These are phyloP conservation scores for Hortiboletus flavorubellus DNA, from an alignment of 768 basidiomycete species.

Conservation along the genomic window DNA sequence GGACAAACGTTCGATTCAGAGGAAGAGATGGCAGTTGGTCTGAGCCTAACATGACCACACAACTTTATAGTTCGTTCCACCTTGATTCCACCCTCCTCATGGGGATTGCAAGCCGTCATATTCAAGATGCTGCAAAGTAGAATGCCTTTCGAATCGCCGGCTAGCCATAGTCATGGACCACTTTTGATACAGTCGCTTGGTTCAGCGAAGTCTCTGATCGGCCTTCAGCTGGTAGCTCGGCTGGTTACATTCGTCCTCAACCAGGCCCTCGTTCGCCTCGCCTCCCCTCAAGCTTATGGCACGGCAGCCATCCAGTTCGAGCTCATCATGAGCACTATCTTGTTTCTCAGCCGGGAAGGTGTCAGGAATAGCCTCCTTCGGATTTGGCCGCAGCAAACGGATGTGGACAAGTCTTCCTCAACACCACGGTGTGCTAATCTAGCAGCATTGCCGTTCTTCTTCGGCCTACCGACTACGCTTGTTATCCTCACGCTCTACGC, in stretches of 20 bases:
- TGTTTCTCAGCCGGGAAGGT: constrained; percentile 93
- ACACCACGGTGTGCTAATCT: constrained; percentile 40
- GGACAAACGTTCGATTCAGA: not conserved
- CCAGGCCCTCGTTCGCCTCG: constrained; percentile 79
- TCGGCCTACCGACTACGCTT: constrained; percentile 67
- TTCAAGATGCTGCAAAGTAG: constrained; percentile 5
- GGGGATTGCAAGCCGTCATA: constrained; percentile 1
- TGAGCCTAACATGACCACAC: constrained; percentile 14
- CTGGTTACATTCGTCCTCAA: constrained; percentile 86
- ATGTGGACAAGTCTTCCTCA: not conserved
- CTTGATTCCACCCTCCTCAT: not conserved
- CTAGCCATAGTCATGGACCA: constrained; percentile 3
- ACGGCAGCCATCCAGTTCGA: constrained; percentile 95
- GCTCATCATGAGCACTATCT: constrained; percentile 80
- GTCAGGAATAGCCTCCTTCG: constrained; percentile 83
- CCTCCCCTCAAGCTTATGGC: constrained; percentile 82
- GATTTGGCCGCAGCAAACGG: constrained; percentile 30
- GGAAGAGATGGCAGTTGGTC: not conserved
- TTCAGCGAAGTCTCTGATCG: constrained; percentile 65
- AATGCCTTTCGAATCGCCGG: constrained; percentile 5
- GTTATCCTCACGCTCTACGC: constrained; percentile 53
- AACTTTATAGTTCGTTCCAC: not conserved
- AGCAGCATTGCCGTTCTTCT: constrained; percentile 58
- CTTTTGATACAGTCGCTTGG: constrained; percentile 34
- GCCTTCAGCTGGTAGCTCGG: constrained; percentile 82